These are phyloP conservation scores for Gillenia trifoliata DNA, from an alignment of 306 rosid genomes.

Conservation along the genomic window DNA sequence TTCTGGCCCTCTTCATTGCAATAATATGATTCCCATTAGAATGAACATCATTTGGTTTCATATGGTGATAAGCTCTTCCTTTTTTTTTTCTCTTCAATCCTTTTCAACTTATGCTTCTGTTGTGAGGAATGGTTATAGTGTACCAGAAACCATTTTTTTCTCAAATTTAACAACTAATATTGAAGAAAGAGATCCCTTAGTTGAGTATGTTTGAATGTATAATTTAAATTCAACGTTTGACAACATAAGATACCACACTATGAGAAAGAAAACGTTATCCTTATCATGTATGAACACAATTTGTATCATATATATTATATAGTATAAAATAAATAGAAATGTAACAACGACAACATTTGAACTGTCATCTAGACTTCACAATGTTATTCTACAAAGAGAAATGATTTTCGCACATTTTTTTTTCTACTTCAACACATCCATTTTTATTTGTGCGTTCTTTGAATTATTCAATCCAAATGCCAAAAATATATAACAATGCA, in stretches of 20 bases:
- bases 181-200: neutral
- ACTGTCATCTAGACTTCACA: neutral
- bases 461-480: neutral
- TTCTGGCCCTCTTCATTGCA: slow-evolving; percentile 4
- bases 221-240: neutral
- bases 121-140: neutral
- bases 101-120: too few relatives aligned
- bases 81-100: neutral
- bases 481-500: too few relatives aligned
- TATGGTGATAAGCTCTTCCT: neutral
- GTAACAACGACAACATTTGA: neutral
- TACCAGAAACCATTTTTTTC: too few relatives aligned
- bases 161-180: too few relatives aligned
- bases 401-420: too few relatives aligned
- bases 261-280: neutral
- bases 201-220: too few relatives aligned
- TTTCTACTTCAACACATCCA: too few relatives aligned
- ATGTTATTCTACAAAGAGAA: neutral
- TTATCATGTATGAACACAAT: neutral
- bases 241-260: neutral
- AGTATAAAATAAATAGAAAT: neutral
- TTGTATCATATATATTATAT: neutral
- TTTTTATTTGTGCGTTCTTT: neutral
- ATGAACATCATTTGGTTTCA: neutral
- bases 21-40: slow-evolving; percentile 1